Conservation (phyloP, 306 rosid genomes). For the Casuarina cunninghamiana region DNA sequence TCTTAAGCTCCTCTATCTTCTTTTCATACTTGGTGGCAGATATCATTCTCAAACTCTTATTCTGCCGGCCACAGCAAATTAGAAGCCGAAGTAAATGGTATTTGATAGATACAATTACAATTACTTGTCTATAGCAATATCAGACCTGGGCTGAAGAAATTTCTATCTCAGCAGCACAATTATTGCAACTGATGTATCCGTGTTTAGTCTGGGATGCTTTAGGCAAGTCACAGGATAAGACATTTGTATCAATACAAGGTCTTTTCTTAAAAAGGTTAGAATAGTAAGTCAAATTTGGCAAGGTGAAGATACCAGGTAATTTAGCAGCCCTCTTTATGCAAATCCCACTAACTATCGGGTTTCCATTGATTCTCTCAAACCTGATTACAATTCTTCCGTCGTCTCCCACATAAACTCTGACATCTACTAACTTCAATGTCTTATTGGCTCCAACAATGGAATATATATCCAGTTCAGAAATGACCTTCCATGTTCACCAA, state of each 20-base stretch:
- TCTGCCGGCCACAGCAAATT: slow-evolving; percentile 3
- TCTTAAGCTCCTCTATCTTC: slow-evolving; percentile 31
- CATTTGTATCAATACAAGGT: slow-evolving; percentile 14
- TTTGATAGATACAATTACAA: neutral
- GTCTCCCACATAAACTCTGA: slow-evolving; percentile 21
- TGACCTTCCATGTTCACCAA: slow-evolving; percentile 20
- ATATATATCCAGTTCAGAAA: slow-evolving; percentile 26
- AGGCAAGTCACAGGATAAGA: slow-evolving; percentile 11
- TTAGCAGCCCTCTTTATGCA: slow-evolving; percentile 15
- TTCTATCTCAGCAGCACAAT: slow-evolving; percentile 24
- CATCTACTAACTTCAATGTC: slow-evolving; percentile 22
- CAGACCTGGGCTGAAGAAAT: slow-evolving; percentile 27
- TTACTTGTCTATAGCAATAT: neutral
- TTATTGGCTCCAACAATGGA: slow-evolving; percentile 31
- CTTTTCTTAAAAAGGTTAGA: slow-evolving; percentile 3
- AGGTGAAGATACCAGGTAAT: slow-evolving; percentile 20
- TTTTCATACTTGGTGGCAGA: slow-evolving; percentile 26
- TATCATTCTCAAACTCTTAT: slow-evolving; percentile 21
- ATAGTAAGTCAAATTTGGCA: neutral
- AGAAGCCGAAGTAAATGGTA: neutral
- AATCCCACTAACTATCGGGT: slow-evolving; percentile 29
- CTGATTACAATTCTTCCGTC: slow-evolving; percentile 21
- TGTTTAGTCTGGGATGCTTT: slow-evolving; percentile 12
- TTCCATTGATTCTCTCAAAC: slow-evolving; percentile 32
- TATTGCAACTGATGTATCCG: slow-evolving; percentile 21